These are phyloP conservation scores for Pyrenula massariospora DNA, from an alignment of 495 filamentous ascomycete species.

Conservation along the genomic window DNA sequence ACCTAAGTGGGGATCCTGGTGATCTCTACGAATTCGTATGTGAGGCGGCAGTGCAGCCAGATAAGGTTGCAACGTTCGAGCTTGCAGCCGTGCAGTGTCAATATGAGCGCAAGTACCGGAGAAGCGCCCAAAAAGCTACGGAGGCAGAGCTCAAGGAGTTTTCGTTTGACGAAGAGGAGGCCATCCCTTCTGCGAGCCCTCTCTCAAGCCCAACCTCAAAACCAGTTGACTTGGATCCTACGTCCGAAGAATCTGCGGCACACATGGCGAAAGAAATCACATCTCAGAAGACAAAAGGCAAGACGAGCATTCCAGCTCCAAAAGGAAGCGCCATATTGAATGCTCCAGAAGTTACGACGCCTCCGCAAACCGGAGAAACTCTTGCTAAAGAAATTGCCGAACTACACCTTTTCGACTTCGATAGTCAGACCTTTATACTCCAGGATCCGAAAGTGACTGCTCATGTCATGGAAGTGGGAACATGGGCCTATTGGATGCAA, in stretches of 20 bases:
- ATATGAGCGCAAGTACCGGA: constrained; percentile 88
- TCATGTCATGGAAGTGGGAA: constrained; percentile 73
- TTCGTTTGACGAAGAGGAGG: constrained; percentile 63
- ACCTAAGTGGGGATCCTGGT: constrained; percentile 83
- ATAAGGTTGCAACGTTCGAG: constrained; percentile 71
- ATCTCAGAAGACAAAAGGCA: constrained; percentile 29
- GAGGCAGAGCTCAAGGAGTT: constrained; percentile 73
- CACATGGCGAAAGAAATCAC: constrained; percentile 35
- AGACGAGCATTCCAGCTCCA: constrained; percentile 14
- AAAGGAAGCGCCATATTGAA: constrained; percentile 3
- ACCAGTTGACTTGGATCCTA: constrained; percentile 18
- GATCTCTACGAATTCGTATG: constrained; percentile 97
- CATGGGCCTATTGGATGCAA: constrained; percentile 94
- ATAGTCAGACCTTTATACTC: constrained; percentile 67
- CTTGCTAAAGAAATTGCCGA: constrained; percentile 70
- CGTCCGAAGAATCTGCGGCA: constrained; percentile 22
- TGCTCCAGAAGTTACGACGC: constrained; percentile 23
- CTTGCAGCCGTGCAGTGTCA: constrained; percentile 82
- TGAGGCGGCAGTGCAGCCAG: constrained; percentile 55
- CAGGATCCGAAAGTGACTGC: constrained; percentile 67
- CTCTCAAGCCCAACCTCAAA: constrained; percentile 51
- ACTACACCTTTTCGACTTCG: constrained; percentile 87
- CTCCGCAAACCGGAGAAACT: constrained; percentile 60
- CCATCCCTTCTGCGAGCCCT: constrained; percentile 75
- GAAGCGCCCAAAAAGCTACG: constrained; percentile 65